These are phyloP conservation scores for Microdochium paspali DNA, from an alignment of 2,329 filamentous ascomycete genomes.

Conservation along the genomic window DNA sequence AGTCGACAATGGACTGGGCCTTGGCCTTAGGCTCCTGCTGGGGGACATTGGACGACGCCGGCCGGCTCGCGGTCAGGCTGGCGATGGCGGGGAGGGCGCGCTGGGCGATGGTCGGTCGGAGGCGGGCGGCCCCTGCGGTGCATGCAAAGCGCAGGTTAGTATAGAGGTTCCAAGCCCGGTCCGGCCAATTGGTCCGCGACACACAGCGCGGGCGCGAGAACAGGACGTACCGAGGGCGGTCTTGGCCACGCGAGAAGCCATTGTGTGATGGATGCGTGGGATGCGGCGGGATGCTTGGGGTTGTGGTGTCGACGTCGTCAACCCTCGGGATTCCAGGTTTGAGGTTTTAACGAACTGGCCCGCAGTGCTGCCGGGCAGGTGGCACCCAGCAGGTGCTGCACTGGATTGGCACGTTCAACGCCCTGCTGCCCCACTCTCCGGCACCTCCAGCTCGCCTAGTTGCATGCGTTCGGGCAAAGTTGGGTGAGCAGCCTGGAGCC, in stretches of 20 bases:
- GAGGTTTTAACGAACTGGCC: conserved; percentile 25
- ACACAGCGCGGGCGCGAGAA: conserved; percentile 9
- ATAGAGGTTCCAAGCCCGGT: conserved; percentile 6
- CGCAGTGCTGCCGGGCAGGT: neutral
- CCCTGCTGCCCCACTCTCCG: neutral
- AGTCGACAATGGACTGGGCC: conserved; percentile 89
- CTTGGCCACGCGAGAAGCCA: conserved; percentile 97
- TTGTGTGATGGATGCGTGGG: conserved; percentile 58
- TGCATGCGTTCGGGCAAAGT: neutral
- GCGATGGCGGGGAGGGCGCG: conserved; percentile 67
- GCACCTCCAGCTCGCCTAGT: neutral
- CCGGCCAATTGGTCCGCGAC: conserved; percentile 26
- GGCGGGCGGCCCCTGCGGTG: conserved; percentile 71
- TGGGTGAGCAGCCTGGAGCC: no score
- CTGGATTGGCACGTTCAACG: neutral
- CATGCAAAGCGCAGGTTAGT: conserved; percentile 16
- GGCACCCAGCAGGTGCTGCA: neutral
- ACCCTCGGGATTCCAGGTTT: conserved; percentile 26
- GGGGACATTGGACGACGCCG: conserved; percentile 71
- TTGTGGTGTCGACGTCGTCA: conserved; percentile 31
- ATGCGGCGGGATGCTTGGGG: conserved; percentile 33
- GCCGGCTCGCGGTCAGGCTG: conserved; percentile 57
- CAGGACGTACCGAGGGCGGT: conserved; percentile 77
- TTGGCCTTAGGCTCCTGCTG: conserved; percentile 90
- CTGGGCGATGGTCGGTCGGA: conserved; percentile 72